A percentile compares a stretch with the other conserved stretches of the same genome.
phyloP scores from a whole-genome alignment of 202 grass and related monocot species.

The Cymbopogon flexuosus region DNA sequence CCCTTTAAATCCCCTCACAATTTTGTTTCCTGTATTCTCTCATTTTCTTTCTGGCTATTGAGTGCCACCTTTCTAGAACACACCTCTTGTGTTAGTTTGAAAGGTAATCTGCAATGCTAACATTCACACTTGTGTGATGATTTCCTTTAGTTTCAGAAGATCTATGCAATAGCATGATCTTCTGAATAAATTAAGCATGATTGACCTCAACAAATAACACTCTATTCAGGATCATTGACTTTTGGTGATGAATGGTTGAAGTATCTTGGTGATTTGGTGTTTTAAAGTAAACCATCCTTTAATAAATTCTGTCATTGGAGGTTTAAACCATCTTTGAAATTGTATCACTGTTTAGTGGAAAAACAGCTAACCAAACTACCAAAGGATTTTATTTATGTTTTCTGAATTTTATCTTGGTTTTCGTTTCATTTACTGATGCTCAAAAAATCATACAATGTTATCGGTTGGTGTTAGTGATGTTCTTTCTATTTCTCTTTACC shows the following conservation, averaged over 20 bases:
- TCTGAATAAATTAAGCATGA: conserved; percentile 7
- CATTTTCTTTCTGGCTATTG: conserved; percentile 14
- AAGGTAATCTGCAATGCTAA: neutral
- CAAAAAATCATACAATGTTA: conserved; percentile 12
- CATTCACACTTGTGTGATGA: neutral
- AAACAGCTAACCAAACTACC: neutral
- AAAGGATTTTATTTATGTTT: conserved; percentile 3
- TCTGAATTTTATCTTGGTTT: neutral
- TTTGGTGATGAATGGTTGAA: conserved; percentile 21
- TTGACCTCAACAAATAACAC: conserved; percentile 8
- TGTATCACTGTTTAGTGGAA: conserved; percentile 21
- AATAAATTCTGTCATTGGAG: neutral
- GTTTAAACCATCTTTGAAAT: neutral
- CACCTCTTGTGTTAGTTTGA: neutral
- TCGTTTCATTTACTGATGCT: conserved; percentile 14
- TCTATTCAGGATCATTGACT: conserved; percentile 2
- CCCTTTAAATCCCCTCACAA: conserved; percentile 1
- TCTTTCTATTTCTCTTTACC: conserved; percentile 30
- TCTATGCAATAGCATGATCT: neutral
- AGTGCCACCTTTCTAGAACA: neutral
- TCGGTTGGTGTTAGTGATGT: neutral
- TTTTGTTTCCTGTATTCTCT: neutral
- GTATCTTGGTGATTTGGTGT: neutral
- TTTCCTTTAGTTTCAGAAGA: conserved; percentile 14
- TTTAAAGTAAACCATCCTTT: neutral